Evolutionary conservation across 306 rosid genomes (phyloP).

Genomic region (Chamaecrista fasciculata): DNA sequence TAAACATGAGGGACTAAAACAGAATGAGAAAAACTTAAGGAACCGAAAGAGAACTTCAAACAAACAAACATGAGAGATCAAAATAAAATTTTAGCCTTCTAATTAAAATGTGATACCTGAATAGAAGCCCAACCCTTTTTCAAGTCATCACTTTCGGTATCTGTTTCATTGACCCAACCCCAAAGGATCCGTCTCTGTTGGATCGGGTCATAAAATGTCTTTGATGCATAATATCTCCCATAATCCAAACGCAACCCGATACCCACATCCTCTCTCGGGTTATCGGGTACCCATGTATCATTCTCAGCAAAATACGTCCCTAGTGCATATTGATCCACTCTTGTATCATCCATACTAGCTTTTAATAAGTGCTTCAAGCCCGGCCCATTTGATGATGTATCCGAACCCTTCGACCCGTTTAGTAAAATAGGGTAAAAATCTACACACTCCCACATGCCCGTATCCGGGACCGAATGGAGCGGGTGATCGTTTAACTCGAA

Average conservation of each 20-base stretch:
- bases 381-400: constrained; percentile 49
- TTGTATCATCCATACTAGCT: constrained; percentile 73
- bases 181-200: constrained; percentile 60
- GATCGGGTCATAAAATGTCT: constrained; percentile 69
- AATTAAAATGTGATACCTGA: constrained; percentile 42
- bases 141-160: constrained; percentile 53
- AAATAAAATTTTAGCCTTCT: too few relatives aligned
- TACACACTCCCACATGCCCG: constrained; percentile 97
- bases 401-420: constrained; percentile 61
- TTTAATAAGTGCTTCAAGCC: constrained; percentile 69
- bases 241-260: constrained; percentile 68
- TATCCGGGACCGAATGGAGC: constrained; percentile 67
- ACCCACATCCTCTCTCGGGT: constrained; percentile 81
- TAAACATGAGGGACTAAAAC: too few relatives aligned
- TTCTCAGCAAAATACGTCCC: constrained; percentile 58
- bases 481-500: constrained; percentile 32
- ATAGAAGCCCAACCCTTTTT: constrained; percentile 83
- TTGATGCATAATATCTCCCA: constrained; percentile 85
- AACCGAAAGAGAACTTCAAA: too few relatives aligned
- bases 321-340: constrained; percentile 60
- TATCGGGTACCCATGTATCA: constrained; percentile 84
- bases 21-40: too few relatives aligned
- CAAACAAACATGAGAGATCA: neutral
- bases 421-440: constrained; percentile 69
- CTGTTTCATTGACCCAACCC: constrained; percentile 89